Conservation (phyloP, 192 early-diverging fungal species). For the Podochytrium sp. region DNA sequence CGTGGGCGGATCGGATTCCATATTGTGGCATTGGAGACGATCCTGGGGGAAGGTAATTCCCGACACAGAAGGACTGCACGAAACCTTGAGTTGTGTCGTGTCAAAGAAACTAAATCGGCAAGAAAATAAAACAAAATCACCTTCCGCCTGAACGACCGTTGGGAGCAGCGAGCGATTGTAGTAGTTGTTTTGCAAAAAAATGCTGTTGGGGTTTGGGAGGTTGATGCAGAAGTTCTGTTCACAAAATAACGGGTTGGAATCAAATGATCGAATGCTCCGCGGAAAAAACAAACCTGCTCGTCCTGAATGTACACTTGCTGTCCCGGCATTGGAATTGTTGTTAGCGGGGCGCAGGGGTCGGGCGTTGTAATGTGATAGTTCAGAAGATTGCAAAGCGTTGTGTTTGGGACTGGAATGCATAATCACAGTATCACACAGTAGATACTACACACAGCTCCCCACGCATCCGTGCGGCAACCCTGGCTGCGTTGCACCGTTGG, state of each 20-base stretch:
- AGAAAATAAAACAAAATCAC: too few species aligned
- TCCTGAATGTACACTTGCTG: conserved; percentile 31
- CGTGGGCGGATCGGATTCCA: conserved; percentile 33
- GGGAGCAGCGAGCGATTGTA: conserved; percentile 14
- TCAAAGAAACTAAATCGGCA: too few species aligned
- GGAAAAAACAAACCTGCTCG: too few species aligned
- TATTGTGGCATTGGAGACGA: conserved; percentile 13
- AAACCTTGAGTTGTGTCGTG: too few species aligned
- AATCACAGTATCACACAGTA: too few species aligned
- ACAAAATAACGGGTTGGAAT: too few species aligned
- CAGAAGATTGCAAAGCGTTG: neutral
- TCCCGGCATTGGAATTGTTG: neutral
- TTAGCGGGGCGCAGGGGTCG: conserved; percentile 8
- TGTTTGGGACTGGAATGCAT: conserved; percentile 31
- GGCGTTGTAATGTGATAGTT: conserved; percentile 13
- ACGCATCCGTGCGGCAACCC: conserved; percentile 23
- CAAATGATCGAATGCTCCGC: too few species aligned
- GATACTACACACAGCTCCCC: conserved; percentile 15
- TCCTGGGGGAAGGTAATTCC: conserved; percentile 31
- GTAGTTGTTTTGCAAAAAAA: conserved; percentile 27
- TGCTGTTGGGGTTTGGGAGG: conserved; percentile 33
- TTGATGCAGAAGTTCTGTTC: conserved; percentile 46
- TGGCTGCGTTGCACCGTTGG: conserved; percentile 13
- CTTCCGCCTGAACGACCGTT: conserved; percentile 42
- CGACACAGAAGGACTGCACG: conserved; percentile 36